Evolutionary conservation across 805 yeast species (phyloP), one percentile per base, ranked within the genome.

Genomic region (Teunomyces aglyptinius): DNA sequence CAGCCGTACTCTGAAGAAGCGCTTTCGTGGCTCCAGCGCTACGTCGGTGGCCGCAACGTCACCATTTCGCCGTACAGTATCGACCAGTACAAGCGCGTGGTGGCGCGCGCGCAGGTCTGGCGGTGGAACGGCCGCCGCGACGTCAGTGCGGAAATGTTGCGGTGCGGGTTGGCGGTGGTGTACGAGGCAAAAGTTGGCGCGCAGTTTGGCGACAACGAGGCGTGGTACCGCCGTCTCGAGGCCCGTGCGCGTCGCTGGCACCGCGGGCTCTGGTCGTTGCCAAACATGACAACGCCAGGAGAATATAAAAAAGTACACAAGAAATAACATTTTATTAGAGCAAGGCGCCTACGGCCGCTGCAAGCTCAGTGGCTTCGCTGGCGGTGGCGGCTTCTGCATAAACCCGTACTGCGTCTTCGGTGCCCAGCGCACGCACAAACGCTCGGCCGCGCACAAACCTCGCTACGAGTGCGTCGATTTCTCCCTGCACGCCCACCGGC

Each of bases 381-480:
- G 52, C 43, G 15, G 70, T 76, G 2, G 70, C 73, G 0, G 97
- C 96, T 65, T 94, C 99, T 0, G 96, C 94, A 56, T 94, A 94
- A 5, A 94, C 89, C 56, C 99, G 80, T 1, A 94, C 97, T 0
- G 97, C 98, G 64, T 94, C 95, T 64, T 94, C 99, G 1, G 99
- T 94, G 11, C 99, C 99, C 49, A 96, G 86, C 7, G 99, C 98
- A 56, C 99, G 81, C 2, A 92, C 98, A 66, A 94, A 94, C 2
- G 96, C 84, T 59, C 99, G 79, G 1, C 92, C 97, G 13, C 67
- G 59, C 0, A 68, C 55, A 52, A 73, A 82, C 54, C 78, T 67
- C 7, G 68, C 59, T 15, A 92, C 92, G 24, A 78, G 61, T 3
- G 57, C 72, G 61, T 94, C 94, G 46, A 94, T 89, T 51, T 78